Evolutionary conservation across 139 green algal species (phyloP).

Genomic region (Zygnema circumcarinatum): DNA sequence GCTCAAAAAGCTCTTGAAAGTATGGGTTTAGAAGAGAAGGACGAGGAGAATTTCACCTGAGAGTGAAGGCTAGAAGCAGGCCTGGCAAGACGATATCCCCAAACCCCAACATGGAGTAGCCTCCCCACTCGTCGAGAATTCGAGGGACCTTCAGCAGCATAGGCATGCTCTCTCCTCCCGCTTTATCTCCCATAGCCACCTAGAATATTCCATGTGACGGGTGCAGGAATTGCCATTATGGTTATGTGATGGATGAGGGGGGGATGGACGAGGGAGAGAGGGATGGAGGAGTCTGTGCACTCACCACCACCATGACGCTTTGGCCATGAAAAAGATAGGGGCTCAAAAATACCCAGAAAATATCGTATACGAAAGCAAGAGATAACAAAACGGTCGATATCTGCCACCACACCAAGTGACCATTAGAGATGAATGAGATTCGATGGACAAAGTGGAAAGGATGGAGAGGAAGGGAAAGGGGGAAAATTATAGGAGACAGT

Average conservation of each 20-base stretch:
- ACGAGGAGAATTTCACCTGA: slow-evolving; percentile 33
- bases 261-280: not conserved
- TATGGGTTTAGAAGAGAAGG: too few species aligned
- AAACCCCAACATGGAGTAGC: slow-evolving; percentile 70
- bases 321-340: slow-evolving; percentile 75
- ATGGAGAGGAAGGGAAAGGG: not conserved
- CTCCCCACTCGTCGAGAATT: slow-evolving; percentile 53
- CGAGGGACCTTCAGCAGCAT: slow-evolving; percentile 86
- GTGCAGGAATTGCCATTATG: not conserved
- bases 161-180: slow-evolving; percentile 70
- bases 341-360: slow-evolving; percentile 96
- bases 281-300: not conserved
- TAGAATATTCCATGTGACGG: not conserved
- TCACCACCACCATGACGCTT: slow-evolving; percentile 83
- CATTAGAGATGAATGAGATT: not conserved
- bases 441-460: slow-evolving; percentile 19
- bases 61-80: slow-evolving; percentile 74
- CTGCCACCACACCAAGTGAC: slow-evolving; percentile 19
- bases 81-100: slow-evolving; percentile 84
- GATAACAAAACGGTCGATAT: slow-evolving; percentile 77
- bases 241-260: not conserved
- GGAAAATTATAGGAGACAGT: not conserved
- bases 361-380: slow-evolving; percentile 80
- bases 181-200: slow-evolving; percentile 54
- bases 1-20: too few species aligned